A percentile compares a stretch with the other conserved stretches of the same genome.
Conservation (phyloP, 2,329 filamentous ascomycete species). For the Ophiostoma triangulosporum region DNA sequence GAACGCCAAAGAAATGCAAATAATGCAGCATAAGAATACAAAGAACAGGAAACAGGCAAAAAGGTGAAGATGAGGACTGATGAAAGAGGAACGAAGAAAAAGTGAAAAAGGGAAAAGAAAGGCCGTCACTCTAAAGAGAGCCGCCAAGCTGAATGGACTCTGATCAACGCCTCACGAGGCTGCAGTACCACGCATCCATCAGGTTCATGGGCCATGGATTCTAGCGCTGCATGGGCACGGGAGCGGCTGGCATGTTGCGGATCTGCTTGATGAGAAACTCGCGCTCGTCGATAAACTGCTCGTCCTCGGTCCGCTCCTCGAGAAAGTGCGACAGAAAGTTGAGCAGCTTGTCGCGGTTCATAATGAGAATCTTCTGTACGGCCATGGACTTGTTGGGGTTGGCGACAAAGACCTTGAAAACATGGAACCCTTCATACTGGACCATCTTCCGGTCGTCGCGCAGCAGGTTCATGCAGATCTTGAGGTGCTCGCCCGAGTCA, state of each 20-base stretch:
- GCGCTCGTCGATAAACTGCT: constrained; percentile 96
- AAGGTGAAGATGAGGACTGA: too few relatives aligned
- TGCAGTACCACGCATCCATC: not conserved
- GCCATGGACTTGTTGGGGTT: constrained; percentile 97
- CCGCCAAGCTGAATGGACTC: not conserved
- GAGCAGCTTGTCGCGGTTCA: constrained; percentile 85
- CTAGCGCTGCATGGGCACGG: constrained; percentile 32
- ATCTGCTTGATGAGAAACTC: constrained; percentile 97
- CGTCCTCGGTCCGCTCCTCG: constrained; percentile 89
- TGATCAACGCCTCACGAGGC: not conserved
- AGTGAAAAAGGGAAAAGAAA: not conserved
- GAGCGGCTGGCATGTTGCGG: constrained; percentile 47
- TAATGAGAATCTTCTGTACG: constrained; percentile 88
- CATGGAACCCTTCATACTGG: constrained; percentile 97
- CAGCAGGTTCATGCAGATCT: constrained; percentile 95
- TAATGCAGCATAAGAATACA: not conserved
- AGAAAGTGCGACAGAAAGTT: constrained; percentile 84
- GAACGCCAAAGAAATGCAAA: constrained; percentile 9
- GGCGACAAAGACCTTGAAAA: constrained; percentile 98
- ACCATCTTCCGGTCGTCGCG: constrained; percentile 97
- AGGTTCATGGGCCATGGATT: constrained; percentile 3
- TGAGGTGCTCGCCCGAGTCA: constrained; percentile 86
- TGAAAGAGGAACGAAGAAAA: not conserved
- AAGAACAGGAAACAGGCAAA: not conserved
- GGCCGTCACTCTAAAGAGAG: not conserved